phyloP scores from a whole-genome alignment of 176 grass and related monocot species.

The Lolium rigidum region DNA sequence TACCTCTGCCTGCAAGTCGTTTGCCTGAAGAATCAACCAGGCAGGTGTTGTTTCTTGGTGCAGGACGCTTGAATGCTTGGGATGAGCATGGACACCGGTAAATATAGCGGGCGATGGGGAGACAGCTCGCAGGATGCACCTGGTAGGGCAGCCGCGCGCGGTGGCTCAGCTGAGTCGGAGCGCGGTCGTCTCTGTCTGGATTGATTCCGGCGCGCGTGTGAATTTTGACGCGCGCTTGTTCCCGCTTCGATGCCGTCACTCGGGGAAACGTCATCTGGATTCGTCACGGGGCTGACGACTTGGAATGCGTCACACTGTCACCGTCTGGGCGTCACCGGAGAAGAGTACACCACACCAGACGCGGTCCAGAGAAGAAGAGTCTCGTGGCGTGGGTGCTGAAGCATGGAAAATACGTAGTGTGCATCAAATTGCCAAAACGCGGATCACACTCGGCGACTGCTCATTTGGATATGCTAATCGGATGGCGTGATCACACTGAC shows the following conservation, averaged over 20 bases:
- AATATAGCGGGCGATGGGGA: background rate
- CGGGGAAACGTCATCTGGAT: no score
- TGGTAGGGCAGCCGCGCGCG: no score
- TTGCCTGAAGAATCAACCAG: background rate
- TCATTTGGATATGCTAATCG: background rate
- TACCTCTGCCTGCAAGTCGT: background rate
- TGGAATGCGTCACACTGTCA: no score
- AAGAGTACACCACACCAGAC: background rate
- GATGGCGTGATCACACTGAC: background rate
- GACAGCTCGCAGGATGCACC: background rate
- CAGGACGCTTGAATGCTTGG: background rate
- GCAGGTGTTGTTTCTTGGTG: background rate
- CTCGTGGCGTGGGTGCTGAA: background rate
- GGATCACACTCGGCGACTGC: background rate
- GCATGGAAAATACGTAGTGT: background rate
- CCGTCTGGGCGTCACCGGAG: background rate
- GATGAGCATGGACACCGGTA: background rate
- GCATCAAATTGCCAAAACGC: background rate
- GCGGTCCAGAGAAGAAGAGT: background rate
- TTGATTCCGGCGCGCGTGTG: no score
- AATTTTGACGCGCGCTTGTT: no score
- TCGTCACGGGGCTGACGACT: no score
- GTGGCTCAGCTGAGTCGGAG: no score
- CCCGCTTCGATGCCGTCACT: no score
- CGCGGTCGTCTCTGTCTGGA: no score